These are phyloP conservation scores for Phialemoniopsis sp. DNA, from an alignment of 2,329 filamentous ascomycete genomes.

Conservation along the genomic window DNA sequence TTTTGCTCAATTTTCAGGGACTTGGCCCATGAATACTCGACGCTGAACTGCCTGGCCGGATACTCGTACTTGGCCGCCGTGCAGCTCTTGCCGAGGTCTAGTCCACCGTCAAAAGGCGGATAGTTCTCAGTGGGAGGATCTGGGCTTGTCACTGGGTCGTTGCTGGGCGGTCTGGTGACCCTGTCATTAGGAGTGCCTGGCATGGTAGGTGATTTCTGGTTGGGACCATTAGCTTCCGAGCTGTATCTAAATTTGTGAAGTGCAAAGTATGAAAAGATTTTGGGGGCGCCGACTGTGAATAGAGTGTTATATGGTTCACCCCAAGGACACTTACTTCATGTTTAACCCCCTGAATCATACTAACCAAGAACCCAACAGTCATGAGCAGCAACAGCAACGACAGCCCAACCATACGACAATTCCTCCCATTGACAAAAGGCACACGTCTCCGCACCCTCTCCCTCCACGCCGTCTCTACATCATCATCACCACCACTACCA, in stretches of 20 bases:
- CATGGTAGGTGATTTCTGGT: background rate
- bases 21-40: slow-evolving; percentile 28
- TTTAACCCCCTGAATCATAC: slow-evolving; percentile 15
- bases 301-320: too few species aligned
- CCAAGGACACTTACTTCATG: slow-evolving; percentile 22
- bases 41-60: slow-evolving; percentile 19
- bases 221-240: too few species aligned
- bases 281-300: too few species aligned
- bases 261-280: too few species aligned
- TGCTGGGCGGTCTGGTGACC: background rate
- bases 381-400: slow-evolving; percentile 21
- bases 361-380: slow-evolving; percentile 22
- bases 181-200: slow-evolving; percentile 3
- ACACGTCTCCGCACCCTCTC: slow-evolving; percentile 18
- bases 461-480: slow-evolving; percentile 14
- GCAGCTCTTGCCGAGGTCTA: slow-evolving; percentile 13
- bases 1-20: slow-evolving; percentile 35
- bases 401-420: slow-evolving; percentile 19
- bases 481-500: too few species aligned
- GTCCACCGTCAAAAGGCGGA: slow-evolving; percentile 16
- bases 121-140: slow-evolving; percentile 15
- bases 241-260: too few species aligned
- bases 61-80: slow-evolving; percentile 19
- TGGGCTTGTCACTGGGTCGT: slow-evolving; percentile 6
- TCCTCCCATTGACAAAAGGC: slow-evolving; percentile 17